Evolutionary conservation across 169 alveolate species (phyloP), one percentile per base, ranked within the genome.

Genomic region (Pseudocohnilembus persalinus): DNA sequence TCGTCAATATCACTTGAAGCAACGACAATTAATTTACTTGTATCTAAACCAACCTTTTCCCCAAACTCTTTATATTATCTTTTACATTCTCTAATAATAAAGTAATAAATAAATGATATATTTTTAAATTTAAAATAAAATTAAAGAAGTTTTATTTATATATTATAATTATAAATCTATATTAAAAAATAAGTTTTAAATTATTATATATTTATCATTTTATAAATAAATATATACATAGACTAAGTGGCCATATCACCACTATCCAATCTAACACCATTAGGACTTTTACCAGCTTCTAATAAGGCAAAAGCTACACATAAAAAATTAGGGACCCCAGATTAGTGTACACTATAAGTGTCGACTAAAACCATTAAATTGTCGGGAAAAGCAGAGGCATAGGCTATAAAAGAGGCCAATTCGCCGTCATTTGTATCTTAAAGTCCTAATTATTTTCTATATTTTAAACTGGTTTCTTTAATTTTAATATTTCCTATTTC

Each of bases 1-100:
- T 97, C 97, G 87, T 97, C 95, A 29, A 97, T 92, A 81, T 97
- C 98, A 78, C 96, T 97, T 35, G 97, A 92, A 64, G 98, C 97
- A 73, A 95, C 93, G 26, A 49, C 68, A 20, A 20, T 49, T 49
- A 26, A 97, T 94, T 63, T 78, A 77, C 27, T 91, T 73, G 27
- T 91, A 77, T 27, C 87, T 73, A 72, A 93, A 83, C 31, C 89
- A 89, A 73, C 76, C 68, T 83, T 84, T 27, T 89, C 83, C 26
- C 92, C 94, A 35, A 87, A 74, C 49, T 90, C 82, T 34, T 81
- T 91, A 80, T 85, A 92, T 74, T 92, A 74, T 68, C 86, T 83
- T 79, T 88, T 91, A n/a, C 94, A 82, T 65, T 94, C 90, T 63
- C 79, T 76, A 84, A 20, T 73, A 73, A 64, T 76, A 29, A 24